Evolutionary conservation across 345 rosid species (phyloP), one percentile per base, ranked within the genome.

Genomic region (Lumnitzera littorea): DNA sequence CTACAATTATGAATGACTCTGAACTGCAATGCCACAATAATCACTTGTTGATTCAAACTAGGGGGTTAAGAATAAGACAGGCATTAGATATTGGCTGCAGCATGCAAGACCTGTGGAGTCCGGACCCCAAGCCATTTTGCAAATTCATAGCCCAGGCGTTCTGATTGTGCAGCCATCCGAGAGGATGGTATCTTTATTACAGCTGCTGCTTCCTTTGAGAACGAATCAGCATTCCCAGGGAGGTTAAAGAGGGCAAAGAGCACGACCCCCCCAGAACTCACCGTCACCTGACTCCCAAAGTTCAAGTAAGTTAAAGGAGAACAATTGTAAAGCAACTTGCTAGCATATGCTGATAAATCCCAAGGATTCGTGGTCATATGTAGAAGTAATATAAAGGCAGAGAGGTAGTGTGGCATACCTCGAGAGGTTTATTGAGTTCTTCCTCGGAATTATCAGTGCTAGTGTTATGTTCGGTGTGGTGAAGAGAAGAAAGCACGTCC

Each of bases 91-190:
- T 36, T 36, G 43, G 43, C 43, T 36, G 31, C 31, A 27, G 31
- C 31, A 66, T 49, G 50, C 14, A 41, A 57, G 41, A 47, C 98
- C 99, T 94, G 99, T 24, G 99, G 99, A 71, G 86, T 94, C 64
- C 47, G 91, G 58, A 94, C 83, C 11, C 97, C 97, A 43, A 94
- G 78, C 91, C 92, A 91, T 85, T 76, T 88, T 16, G 97, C 96
- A 83, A 91, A 86, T 78, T 94, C 99, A 70, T 91, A 94, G 61
- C 99, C 99, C 59, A 94, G 88, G 58, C 99, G 96, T 82, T 94
- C 99, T 46, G 99, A 94, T 70, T 91, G 97, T 2, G 96, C 91
- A 70, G 99, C 95, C 97, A 90, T 94, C 86, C 99, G 86, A 43
- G 99, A 94, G 5, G 99, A 94, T 15, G 99, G 77, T 74, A 94